Evolutionary conservation across 108 stramenopile genomes (phyloP), one percentile per base, ranked within the genome.

Genomic region (Mediolabrus comicus): DNA sequence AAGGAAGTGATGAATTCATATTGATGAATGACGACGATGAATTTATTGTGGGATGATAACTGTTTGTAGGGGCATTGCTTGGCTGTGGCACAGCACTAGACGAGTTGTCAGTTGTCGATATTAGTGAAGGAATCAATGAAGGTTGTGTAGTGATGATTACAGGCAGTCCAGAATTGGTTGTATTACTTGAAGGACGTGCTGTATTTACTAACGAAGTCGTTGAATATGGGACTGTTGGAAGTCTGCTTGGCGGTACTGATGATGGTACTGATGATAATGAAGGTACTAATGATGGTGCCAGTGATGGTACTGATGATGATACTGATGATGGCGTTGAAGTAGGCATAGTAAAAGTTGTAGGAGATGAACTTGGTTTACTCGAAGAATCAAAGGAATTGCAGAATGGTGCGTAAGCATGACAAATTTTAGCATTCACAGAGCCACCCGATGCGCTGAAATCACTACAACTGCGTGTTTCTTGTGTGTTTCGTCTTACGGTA

Each of bases 361-460:
- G 46, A 2, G 46, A 49, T 22, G 7, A 33, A 33, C 3, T 33
- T 33, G 33, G 3, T 7, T 24, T n/a, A n/a, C 17, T 49, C 22
- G 34, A 13, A 33, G 29, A 12, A 30, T 69, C 26, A 24, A 24
- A 3, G 6, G 70, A 53, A 53, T 62, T 71, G 33, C 70, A 71
- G 41, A 46, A 71, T 29, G 39, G 33, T 27, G 36, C 19, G 22
- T 49, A 49, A 30, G 70, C 60, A 35, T 39, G 30, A 41, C 70
- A 71, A 54, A 71, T 71, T 62, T 54, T 53, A 24, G 59, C 59
- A 39, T 59, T 71, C 36, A 71, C 22, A 16, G 70, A 62, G 0
- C 61, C 60, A 19, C 28, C 36, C 2, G 32, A 3, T 9, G 26
- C 19, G 41, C 7, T 62, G 24, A 62, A 62, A 17, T 27, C 28